phyloP scores from a whole-genome alignment of 2,329 filamentous ascomycete species.

The Scortechinia acanthostroma region DNA sequence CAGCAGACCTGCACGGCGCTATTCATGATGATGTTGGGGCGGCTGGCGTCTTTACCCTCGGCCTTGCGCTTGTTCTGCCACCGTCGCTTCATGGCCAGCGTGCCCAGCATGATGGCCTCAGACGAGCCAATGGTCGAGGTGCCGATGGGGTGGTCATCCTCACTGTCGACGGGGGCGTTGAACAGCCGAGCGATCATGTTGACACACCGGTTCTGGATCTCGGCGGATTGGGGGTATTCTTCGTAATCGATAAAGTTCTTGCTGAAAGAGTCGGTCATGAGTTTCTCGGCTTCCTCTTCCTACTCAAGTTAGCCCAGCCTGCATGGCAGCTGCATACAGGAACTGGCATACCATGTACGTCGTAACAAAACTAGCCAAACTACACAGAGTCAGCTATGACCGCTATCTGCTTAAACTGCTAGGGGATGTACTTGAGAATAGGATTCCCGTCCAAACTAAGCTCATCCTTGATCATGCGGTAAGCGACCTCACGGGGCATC shows the following conservation, averaged over 20 bases:
- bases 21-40: constrained; percentile 90
- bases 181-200: constrained; percentile 86
- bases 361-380: constrained; percentile 85
- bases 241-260: constrained; percentile 96
- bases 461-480: constrained; percentile 94
- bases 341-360: constrained; percentile 66
- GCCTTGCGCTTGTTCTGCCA: constrained; percentile 85
- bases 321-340: constrained; percentile 26
- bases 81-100: constrained; percentile 88
- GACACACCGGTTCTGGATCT: constrained; percentile 87
- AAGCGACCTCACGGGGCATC: constrained; percentile 90
- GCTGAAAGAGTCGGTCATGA: constrained; percentile 85
- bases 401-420: no score
- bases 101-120: constrained; percentile 77
- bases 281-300: constrained; percentile 88
- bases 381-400: constrained; percentile 19
- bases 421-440: constrained; percentile 62
- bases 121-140: constrained; percentile 86
- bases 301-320: neutral
- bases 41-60: constrained; percentile 70
- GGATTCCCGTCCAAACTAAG: constrained; percentile 85
- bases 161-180: constrained; percentile 58
- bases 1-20: constrained; percentile 94
- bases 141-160: constrained; percentile 53
- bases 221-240: constrained; percentile 73